These are phyloP conservation scores for Purpureocillium takamizusanense DNA, from an alignment of 2,329 filamentous ascomycete species.

Conservation along the genomic window DNA sequence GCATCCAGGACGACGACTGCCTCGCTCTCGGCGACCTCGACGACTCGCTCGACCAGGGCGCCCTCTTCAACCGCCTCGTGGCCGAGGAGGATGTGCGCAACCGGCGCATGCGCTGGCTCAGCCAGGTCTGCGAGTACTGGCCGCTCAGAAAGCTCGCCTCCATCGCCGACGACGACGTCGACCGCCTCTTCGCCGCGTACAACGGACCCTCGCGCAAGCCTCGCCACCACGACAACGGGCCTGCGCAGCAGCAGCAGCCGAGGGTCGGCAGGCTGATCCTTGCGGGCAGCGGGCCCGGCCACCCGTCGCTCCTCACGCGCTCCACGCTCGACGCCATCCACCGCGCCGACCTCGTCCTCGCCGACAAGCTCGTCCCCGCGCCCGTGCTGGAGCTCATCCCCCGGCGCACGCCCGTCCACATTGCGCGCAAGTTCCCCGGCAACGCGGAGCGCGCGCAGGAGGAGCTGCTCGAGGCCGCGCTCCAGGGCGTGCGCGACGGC, in stretches of 20 bases:
- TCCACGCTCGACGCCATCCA: constrained; percentile 71
- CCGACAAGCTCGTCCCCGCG: constrained; percentile 78
- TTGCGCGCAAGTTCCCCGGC: constrained; percentile 94
- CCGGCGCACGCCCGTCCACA: constrained; percentile 78
- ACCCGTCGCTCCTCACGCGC: constrained; percentile 82
- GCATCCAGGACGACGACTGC: constrained; percentile 65
- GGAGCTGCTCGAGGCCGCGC: constrained; percentile 72
- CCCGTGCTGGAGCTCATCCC: constrained; percentile 84
- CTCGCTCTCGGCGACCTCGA: constrained; percentile 31
- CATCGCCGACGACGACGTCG: constrained; percentile 73
- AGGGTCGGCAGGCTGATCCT: constrained; percentile 67
- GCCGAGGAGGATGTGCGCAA: constrained; percentile 66
- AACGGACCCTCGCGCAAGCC: constrained; percentile 20
- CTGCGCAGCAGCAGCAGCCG: constrained; percentile 2
- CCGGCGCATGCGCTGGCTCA: constrained; percentile 82
- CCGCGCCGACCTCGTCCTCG: constrained; percentile 68
- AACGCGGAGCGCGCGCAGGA: constrained; percentile 92
- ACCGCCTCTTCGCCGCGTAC: constrained; percentile 68
- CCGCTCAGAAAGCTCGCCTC: constrained; percentile 72
- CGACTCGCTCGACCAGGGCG: constrained; percentile 64
- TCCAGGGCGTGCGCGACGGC: constrained; percentile 56
- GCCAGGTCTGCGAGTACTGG: constrained; percentile 98
- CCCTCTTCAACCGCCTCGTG: constrained; percentile 78
- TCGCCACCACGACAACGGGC: constrained; percentile 11
- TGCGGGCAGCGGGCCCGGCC: constrained; percentile 85